Percentiles rank a stretch among this genome's conserved stretches.
phyloP scores from a whole-genome alignment of 176 grass and related monocot species.

The Lolium multiflorum region DNA sequence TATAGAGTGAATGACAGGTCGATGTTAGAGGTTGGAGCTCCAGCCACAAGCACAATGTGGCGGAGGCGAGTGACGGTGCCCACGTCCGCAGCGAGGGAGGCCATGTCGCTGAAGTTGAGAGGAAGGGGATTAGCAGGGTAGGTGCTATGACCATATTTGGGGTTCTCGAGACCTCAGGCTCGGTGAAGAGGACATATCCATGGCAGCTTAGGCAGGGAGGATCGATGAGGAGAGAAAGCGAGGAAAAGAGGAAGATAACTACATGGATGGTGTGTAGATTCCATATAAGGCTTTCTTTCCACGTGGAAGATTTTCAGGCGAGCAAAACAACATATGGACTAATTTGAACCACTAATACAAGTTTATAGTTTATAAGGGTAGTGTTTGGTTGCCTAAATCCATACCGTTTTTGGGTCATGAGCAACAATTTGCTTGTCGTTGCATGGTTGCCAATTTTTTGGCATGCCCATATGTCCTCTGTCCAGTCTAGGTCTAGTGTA shows the following conservation, averaged over 20 bases:
- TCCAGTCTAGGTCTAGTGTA: constrained; percentile 1
- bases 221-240: background rate
- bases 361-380: background rate
- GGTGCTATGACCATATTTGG: background rate
- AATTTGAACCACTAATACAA: background rate
- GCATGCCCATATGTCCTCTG: background rate
- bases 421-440: constrained; percentile 3
- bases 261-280: constrained; percentile 7
- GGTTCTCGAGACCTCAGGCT: background rate
- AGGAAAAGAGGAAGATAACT: background rate
- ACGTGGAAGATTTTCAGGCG: background rate
- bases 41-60: background rate
- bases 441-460: constrained; percentile 10
- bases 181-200: background rate
- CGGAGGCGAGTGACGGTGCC: background rate
- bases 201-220: background rate
- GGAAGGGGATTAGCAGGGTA: background rate
- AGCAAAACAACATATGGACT: background rate
- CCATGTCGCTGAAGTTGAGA: background rate
- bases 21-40: background rate
- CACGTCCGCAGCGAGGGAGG: background rate
- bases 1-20: background rate
- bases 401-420: background rate
- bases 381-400: constrained; percentile 6
- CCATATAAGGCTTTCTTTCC: background rate